Conservation (phyloP, 768 basidiomycete species). For the Naganishia onofrii region DNA sequence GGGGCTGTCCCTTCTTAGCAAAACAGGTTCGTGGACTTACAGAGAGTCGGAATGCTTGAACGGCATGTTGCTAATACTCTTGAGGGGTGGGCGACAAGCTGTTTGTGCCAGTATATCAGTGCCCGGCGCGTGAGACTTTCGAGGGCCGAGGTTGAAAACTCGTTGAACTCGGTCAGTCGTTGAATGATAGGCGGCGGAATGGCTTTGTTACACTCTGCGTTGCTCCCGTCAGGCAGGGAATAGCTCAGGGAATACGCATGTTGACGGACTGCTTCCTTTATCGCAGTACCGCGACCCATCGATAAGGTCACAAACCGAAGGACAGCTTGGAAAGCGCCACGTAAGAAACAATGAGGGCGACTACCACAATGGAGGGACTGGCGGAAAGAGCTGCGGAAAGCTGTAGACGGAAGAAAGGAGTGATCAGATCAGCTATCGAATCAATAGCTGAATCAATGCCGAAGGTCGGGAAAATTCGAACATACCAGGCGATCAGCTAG, state of each 20-base stretch:
- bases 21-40: background rate
- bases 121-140: background rate
- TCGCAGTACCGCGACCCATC: no score
- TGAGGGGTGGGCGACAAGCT: background rate
- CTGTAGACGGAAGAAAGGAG: no score
- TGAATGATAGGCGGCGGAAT: background rate
- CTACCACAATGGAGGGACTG: no score
- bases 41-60: constrained; percentile 5
- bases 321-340: background rate
- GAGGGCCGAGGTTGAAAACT: background rate
- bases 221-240: background rate
- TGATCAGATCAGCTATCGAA: no score
- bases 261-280: background rate
- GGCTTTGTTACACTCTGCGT: background rate
- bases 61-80: background rate
- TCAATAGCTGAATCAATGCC: background rate
- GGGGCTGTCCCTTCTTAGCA: no score
- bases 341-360: background rate
- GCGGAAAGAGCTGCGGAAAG: no score
- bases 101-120: background rate
- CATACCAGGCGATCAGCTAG: background rate
- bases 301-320: no score
- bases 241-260: background rate
- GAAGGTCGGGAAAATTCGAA: constrained; percentile 17
- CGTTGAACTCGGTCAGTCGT: no score